Percentiles rank a stretch among this genome's conserved stretches.
These are phyloP conservation scores for Globisporangium apiculatum DNA, from an alignment of 352 stramenopile genomes.

Conservation along the genomic window DNA sequence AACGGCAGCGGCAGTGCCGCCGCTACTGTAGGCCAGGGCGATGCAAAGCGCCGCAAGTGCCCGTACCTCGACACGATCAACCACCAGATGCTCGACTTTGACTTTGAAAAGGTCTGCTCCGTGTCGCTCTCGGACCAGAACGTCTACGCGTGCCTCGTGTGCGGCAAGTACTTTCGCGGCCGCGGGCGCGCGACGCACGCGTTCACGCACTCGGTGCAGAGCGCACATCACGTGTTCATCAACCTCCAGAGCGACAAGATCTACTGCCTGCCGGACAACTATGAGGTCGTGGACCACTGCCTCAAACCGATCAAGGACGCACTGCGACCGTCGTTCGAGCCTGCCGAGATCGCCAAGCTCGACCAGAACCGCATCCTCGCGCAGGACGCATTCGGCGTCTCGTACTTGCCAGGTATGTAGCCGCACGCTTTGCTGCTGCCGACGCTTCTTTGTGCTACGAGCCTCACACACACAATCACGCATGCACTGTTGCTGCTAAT, in stretches of 20 bases:
- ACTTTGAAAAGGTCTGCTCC: conserved; percentile 98
- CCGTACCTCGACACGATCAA: conserved; percentile 99
- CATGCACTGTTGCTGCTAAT: no score
- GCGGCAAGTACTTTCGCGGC: conserved; percentile 98
- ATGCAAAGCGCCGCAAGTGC: conserved; percentile 86
- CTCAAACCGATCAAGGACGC: conserved; percentile 94
- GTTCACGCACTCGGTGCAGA: conserved; percentile 96
- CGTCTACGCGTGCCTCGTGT: conserved; percentile 98
- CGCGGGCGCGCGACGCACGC: conserved; percentile 89
- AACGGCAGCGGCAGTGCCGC: conserved; percentile 3
- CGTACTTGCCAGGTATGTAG: conserved; percentile 86
- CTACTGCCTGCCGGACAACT: conserved; percentile 98
- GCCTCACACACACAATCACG: not conserved
- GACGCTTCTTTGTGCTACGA: no score
- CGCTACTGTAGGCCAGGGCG: not conserved
- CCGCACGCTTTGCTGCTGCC: no score
- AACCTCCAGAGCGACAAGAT: conserved; percentile 93
- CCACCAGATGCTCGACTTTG: conserved; percentile 97
- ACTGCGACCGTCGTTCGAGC: conserved; percentile 89
- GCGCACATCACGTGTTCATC: conserved; percentile 97
- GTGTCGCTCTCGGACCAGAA: conserved; percentile 95
- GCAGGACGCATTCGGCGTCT: conserved; percentile 93
- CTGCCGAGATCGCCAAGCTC: conserved; percentile 73
- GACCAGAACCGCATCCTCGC: conserved; percentile 90
- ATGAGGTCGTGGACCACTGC: conserved; percentile 96